Percentiles rank a stretch among this genome's conserved stretches.
Evolutionary conservation across 2,329 filamentous ascomycete genomes (phyloP).

Genomic region (Exserohilum turcica): DNA sequence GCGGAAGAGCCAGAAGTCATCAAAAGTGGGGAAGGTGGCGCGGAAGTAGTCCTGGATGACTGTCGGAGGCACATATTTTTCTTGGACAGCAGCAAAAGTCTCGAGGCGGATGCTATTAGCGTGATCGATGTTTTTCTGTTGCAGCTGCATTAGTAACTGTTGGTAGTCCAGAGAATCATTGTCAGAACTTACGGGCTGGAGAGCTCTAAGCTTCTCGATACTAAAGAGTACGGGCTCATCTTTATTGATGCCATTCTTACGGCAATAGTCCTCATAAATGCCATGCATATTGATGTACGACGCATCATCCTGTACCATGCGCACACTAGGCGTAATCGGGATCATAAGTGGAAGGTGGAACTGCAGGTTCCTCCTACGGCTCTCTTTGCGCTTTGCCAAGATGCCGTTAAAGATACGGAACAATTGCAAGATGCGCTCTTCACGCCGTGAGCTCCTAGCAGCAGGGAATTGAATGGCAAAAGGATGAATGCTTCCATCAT

Average conservation of each 20-base stretch:
- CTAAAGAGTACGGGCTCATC: slow-evolving; percentile 95
- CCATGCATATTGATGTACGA: slow-evolving; percentile 94
- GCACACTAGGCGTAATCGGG: slow-evolving; percentile 89
- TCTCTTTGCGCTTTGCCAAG: slow-evolving; percentile 91
- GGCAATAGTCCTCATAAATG: slow-evolving; percentile 95
- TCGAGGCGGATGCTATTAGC: slow-evolving; percentile 77
- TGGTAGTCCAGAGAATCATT: background rate
- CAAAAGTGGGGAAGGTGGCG: slow-evolving; percentile 81
- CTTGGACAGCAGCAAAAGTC: slow-evolving; percentile 92
- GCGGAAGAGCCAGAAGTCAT: slow-evolving; percentile 98
- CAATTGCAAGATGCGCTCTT: slow-evolving; percentile 92
- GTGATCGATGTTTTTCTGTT: slow-evolving; percentile 71
- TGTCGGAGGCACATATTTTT: slow-evolving; percentile 85
- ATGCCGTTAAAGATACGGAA: slow-evolving; percentile 98
- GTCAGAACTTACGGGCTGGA: slow-evolving; percentile 51
- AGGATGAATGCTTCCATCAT: slow-evolving; percentile 95
- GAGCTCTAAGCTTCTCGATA: slow-evolving; percentile 86
- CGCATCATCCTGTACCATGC: slow-evolving; percentile 92
- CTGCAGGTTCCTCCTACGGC: slow-evolving; percentile 86
- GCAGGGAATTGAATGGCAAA: slow-evolving; percentile 97
- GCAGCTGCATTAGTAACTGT: slow-evolving; percentile 7
- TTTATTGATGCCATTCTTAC: slow-evolving; percentile 83
- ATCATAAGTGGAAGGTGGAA: slow-evolving; percentile 97
- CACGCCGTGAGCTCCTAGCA: slow-evolving; percentile 85
- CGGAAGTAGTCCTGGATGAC: slow-evolving; percentile 90